These are phyloP conservation scores for Chloris gayana DNA, from an alignment of 176 grass and related monocot genomes.

Conservation along the genomic window DNA sequence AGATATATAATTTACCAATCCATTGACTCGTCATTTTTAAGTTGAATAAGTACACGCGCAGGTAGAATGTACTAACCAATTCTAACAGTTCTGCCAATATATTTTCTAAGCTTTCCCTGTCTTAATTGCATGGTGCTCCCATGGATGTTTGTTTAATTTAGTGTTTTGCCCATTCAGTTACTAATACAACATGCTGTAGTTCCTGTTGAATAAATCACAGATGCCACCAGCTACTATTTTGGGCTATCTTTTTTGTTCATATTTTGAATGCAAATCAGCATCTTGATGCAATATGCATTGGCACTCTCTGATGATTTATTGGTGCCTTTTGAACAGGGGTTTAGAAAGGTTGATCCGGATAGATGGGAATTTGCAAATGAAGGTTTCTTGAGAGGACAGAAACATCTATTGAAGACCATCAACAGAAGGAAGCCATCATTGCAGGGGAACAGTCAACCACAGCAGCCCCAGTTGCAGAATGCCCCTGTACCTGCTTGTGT, in stretches of 20 bases:
- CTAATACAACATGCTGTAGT: not conserved
- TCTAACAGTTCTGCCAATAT: not conserved
- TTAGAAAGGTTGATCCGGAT: constrained; percentile 97
- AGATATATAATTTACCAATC: no score
- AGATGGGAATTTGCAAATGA: constrained; percentile 99
- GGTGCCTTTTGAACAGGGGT: constrained; percentile 63
- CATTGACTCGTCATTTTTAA: not conserved
- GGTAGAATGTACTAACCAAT: not conserved
- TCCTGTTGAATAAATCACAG: not conserved
- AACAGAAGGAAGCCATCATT: constrained; percentile 83
- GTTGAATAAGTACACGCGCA: not conserved
- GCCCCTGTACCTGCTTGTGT: constrained; percentile 75
- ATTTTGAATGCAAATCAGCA: not conserved
- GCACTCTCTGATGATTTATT: constrained; percentile 28
- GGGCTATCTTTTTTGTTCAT: not conserved
- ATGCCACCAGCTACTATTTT: not conserved
- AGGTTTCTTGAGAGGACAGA: constrained; percentile 88
- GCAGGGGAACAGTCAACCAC: constrained; percentile 52
- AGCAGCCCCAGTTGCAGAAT: constrained; percentile 67
- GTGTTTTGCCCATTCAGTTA: not conserved
- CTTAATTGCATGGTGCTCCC: not conserved
- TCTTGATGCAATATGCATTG: not conserved
- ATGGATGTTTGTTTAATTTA: not conserved
- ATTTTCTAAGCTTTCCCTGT: not conserved
- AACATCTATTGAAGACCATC: constrained; percentile 90